Percentiles rank a stretch among this genome's conserved stretches.
Evolutionary conservation across 495 filamentous ascomycete genomes (phyloP).

Genomic region (Daldinia decipiens): DNA sequence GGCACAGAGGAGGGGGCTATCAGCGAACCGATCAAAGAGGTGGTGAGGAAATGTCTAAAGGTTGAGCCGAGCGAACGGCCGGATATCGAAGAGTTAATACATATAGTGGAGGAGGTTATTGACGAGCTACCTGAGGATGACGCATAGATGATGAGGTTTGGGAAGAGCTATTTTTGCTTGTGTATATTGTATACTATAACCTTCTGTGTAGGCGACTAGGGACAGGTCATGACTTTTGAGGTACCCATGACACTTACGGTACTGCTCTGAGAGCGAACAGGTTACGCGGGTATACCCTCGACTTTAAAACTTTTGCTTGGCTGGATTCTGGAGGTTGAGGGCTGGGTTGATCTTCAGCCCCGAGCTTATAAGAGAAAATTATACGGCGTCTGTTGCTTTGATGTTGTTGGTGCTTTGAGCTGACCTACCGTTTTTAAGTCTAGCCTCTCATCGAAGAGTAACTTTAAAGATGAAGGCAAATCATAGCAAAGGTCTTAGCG

Average conservation of each 20-base stretch:
- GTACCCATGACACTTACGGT: conserved; percentile 22
- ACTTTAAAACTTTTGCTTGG: conserved; percentile 2
- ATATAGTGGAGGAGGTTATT: conserved; percentile 79
- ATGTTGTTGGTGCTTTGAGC: neutral
- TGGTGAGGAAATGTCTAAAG: conserved; percentile 86
- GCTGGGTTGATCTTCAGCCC: neutral
- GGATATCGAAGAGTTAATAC: conserved; percentile 88
- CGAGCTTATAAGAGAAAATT: neutral
- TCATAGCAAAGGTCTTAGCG: neutral
- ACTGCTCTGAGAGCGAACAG: conserved; percentile 36
- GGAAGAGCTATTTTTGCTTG: conserved; percentile 12
- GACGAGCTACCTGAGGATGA: conserved; percentile 78
- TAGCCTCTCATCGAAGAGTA: neutral
- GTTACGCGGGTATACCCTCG: conserved; percentile 17
- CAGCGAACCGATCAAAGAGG: conserved; percentile 80
- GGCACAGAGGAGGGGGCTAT: conserved; percentile 57
- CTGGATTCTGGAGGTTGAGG: neutral
- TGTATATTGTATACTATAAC: conserved; percentile 33
- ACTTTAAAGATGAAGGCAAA: neutral
- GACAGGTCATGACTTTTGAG: conserved; percentile 21
- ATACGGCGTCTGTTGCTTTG: neutral
- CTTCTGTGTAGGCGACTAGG: conserved; percentile 34
- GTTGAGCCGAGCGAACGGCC: conserved; percentile 94
- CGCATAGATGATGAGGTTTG: conserved; percentile 21
- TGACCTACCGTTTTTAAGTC: neutral